A percentile compares a stretch with the other conserved stretches of the same genome.
phyloP scores from a whole-genome alignment of 116 monocot species.

The Dioscorea cayenensis region DNA sequence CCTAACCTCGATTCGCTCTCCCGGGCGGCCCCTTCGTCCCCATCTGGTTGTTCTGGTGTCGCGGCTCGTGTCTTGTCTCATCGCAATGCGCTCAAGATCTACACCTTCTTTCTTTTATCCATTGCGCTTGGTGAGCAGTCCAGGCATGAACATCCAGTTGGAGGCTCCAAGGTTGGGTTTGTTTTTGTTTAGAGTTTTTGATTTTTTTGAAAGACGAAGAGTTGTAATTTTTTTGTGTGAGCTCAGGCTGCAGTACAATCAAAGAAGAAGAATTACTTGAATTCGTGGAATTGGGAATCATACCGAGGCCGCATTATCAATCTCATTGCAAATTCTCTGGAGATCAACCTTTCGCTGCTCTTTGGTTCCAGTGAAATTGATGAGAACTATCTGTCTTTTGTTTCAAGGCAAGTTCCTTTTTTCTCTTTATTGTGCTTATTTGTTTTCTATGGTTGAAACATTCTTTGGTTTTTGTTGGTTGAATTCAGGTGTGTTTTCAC shows the following conservation, averaged over 20 bases:
- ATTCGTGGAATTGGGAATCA: constrained; percentile 75
- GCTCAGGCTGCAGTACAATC: constrained; percentile 33
- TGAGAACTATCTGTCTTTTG: constrained; percentile 76
- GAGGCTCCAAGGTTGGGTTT: constrained; percentile 28
- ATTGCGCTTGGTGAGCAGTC: constrained; percentile 59
- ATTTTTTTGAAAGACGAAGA: background rate
- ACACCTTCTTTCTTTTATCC: constrained; percentile 80
- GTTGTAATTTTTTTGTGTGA: constrained; percentile 2
- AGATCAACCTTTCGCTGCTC: constrained; percentile 67
- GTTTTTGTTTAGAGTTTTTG: background rate
- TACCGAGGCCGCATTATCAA: constrained; percentile 62
- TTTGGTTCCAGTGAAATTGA: constrained; percentile 65
- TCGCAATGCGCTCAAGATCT: constrained; percentile 89
- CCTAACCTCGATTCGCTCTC: constrained; percentile 76
- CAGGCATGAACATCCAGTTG: constrained; percentile 11
- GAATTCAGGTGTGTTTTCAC: constrained; percentile 49
- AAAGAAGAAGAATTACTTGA: constrained; percentile 45
- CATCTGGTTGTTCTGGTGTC: background rate
- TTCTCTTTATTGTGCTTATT: background rate
- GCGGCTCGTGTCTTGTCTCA: constrained; percentile 44
- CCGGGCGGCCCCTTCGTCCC: constrained; percentile 18
- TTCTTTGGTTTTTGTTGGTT: background rate
- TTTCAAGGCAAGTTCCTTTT: constrained; percentile 53
- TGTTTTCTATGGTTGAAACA: background rate
- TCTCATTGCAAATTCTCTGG: constrained; percentile 84